A percentile compares a stretch with the other conserved stretches of the same genome.
Conservation (phyloP, 1,139 yeast species). For the Pneumocystis sp. region DNA sequence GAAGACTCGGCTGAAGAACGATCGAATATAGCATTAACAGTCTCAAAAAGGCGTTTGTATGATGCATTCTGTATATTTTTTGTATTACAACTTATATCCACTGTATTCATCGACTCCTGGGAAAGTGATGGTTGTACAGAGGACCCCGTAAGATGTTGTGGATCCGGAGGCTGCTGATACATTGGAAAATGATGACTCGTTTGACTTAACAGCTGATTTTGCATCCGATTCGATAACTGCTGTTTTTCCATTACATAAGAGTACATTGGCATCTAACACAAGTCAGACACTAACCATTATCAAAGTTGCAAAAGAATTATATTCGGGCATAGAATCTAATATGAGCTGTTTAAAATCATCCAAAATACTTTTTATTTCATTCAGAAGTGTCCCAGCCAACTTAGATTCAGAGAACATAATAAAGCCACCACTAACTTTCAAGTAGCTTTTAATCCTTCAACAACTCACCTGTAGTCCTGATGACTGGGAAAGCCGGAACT, state of each 20-base stretch:
- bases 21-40: not conserved
- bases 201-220: not conserved
- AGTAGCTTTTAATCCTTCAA: not conserved
- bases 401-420: no score
- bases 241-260: not conserved
- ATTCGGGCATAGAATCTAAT: no score
- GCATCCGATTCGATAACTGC: not conserved
- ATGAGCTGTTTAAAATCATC: no score
- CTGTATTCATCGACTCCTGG: not conserved
- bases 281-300: not conserved
- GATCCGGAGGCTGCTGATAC: not conserved
- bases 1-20: not conserved
- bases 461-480: not conserved
- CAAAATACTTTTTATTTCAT: no score
- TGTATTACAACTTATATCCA: not conserved
- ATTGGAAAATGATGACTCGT: not conserved
- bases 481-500: not conserved
- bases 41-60: not conserved
- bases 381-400: no score
- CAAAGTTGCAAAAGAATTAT: no score
- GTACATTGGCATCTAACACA: not conserved
- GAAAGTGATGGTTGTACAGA: not conserved
- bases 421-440: no score
- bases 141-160: not conserved
- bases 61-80: not conserved